Base-by-base conservation (phyloP, 2,329 filamentous ascomycete species). In the Ceratocystis huliohia region DNA sequence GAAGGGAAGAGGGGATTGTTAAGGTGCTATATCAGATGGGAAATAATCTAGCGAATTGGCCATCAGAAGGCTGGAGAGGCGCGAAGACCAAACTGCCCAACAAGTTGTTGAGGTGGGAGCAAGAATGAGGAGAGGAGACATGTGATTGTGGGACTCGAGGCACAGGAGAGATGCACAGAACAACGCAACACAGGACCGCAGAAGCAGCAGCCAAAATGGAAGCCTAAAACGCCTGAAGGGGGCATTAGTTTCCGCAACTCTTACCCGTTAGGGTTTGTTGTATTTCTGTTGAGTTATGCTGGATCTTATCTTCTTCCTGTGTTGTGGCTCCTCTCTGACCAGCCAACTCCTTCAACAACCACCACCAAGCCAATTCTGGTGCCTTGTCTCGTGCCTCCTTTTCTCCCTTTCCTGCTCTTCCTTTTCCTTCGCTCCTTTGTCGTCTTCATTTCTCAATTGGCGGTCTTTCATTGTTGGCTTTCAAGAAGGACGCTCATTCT, bases 311-410 rank as follows among this genome's bases (percentile, higher is more conserved):
- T 57, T n/a, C 4, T 57, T 10, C 22, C 30, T 17, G 25, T 13
- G 37, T 5, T 41, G 37, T 41, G 37, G 37, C 37, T 41, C 37
- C 37, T 13, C 37, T 41, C 37, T 41, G 37, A 3, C 37, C 13
- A 41, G 37, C 37, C 13, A 41, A 41, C 37, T 41, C 37, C 37
- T 41, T 33, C 25, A 30, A 28, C 30, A 30, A 28, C 30, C 53
- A 57, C 53, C 53, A 57, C 53, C 53, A 33, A 57, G 30, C 53
- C 53, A 57, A 57, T 57, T 30, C 20, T 57, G 53, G 53, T 17
- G 22, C 53, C 53, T 57, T 57, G 53, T 57, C 53, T 57, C 53
- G 53, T 57, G 53, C 53, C 53, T 57, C 53, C 53, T 57, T 33
- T 33, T 57, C n/a, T 33, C 4, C 28, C 30, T 5, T 33, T 15